These are phyloP conservation scores for Pseudogymnoascus sp. DNA, from an alignment of 2,329 filamentous ascomycete genomes.

Conservation along the genomic window DNA sequence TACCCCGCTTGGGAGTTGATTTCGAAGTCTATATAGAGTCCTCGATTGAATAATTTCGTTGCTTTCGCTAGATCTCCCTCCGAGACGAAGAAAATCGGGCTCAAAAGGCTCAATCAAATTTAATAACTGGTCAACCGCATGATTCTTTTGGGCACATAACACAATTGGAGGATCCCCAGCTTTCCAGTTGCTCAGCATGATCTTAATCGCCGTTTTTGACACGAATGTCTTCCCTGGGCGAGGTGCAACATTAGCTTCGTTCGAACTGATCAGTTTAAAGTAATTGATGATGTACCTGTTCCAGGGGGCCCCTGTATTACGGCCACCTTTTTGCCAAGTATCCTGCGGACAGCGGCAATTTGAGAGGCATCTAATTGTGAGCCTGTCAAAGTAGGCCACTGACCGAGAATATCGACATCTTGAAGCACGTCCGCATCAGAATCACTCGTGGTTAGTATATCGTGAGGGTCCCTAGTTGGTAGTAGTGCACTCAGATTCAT, in stretches of 20 bases:
- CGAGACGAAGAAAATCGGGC: slow-evolving; percentile 53
- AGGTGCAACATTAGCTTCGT: neutral
- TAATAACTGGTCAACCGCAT: slow-evolving; percentile 79
- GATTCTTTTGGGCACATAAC: slow-evolving; percentile 81
- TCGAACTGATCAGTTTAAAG: neutral
- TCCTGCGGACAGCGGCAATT: slow-evolving; percentile 56
- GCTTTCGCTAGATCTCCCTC: slow-evolving; percentile 25
- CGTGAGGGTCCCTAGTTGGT: slow-evolving; percentile 12
- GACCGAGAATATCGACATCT: slow-evolving; percentile 46
- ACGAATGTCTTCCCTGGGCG: slow-evolving; percentile 62
- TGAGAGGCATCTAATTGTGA: slow-evolving; percentile 64
- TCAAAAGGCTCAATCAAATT: slow-evolving; percentile 42
- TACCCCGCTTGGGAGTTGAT: neutral
- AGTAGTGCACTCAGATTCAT: slow-evolving; percentile 42
- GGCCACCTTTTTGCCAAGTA: slow-evolving; percentile 64
- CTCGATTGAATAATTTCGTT: slow-evolving; percentile 57
- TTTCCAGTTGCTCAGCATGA: slow-evolving; percentile 54
- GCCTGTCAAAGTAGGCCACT: slow-evolving; percentile 43
- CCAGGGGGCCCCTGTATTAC: slow-evolving; percentile 72
- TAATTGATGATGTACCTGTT: slow-evolving; percentile 39
- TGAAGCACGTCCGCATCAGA: slow-evolving; percentile 31
- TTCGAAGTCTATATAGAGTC: slow-evolving; percentile 46
- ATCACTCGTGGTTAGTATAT: neutral
- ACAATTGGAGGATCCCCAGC: slow-evolving; percentile 60
- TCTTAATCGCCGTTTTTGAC: slow-evolving; percentile 62